A percentile compares a stretch with the other conserved stretches of the same genome.
These are phyloP conservation scores for Nitzschia sp. DNA, from an alignment of 108 stramenopile genomes.

Conservation along the genomic window DNA sequence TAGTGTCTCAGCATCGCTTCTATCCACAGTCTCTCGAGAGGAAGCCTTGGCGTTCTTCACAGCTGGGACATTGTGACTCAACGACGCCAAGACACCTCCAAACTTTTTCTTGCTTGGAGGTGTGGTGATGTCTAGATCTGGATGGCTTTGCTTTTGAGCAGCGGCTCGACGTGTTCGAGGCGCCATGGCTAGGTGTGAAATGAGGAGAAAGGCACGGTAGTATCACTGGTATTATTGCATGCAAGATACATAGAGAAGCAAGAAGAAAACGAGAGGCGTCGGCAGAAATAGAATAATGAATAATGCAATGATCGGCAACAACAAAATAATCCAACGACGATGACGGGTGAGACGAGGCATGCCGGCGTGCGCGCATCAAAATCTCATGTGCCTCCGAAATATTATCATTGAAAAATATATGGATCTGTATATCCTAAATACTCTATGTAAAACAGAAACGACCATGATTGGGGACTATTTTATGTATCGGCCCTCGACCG, in stretches of 20 bases:
- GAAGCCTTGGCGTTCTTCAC: not conserved
- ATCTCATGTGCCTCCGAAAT: no score
- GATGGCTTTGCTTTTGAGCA: conserved; percentile 21
- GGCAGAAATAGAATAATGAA: no score
- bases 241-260: no score
- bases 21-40: not conserved
- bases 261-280: no score
- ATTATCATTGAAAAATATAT: no score
- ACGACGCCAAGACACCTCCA: conserved; percentile 34
- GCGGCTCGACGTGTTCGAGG: conserved; percentile 20
- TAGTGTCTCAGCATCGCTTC: not conserved
- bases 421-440: not conserved
- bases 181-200: no score
- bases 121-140: conserved; percentile 9
- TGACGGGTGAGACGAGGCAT: not conserved
- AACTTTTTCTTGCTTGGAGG: not conserved
- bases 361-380: not conserved
- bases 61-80: conserved; percentile 15
- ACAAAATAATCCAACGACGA: no score
- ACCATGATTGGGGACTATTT: no score
- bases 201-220: no score
- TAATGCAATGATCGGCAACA: no score
- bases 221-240: no score
- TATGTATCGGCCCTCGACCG: no score
- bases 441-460: not conserved